Base-by-base conservation (phyloP, 306 rosid genomes). In the Ormosia semicastrata region DNA sequence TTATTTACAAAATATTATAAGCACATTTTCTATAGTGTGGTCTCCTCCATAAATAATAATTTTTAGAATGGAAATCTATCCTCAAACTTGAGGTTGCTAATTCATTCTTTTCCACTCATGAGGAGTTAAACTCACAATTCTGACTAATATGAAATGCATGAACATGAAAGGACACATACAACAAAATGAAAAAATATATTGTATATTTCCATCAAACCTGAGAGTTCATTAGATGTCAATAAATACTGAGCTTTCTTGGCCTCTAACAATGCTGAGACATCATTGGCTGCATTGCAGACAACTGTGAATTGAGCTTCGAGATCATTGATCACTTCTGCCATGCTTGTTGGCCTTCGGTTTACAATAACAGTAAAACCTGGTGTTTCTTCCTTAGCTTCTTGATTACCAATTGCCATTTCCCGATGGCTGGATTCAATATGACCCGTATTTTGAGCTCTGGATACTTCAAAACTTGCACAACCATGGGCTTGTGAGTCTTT, bases 261-360 rank as follows among this genome's bases (percentile, higher is more conserved):
- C 80, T 90, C 97, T 68, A 94, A 87, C 65, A 92, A 66, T 11
- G 80, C 79, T 2, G 97, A 88, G 64, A 90, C 91, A 75, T 89
- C 92, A 44, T 71, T 89, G 54, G 95, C 97, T 11, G 95, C 92
- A 78, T 87, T 79, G 82, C 92, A 89, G 81, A 90, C 89, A n/a
- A 77, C 34, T 78, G 76, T 83, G 83, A 94, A 94, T 82, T 92
- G 97, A 74, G 86, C 71, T 82, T 92, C 95, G 41, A 92, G 88
- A 72, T 90, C 97, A 85, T 85, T 88, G 56, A 94, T 88, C 68
- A 94, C 97, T 87, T 94, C 95, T 57, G 82, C 78, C 92, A 94
- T 90, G 82, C 94, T 92, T 2, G 91, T 89, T 46, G 98, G 98
- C 87, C 94, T 90, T 75, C 87, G 84, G 85, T 92, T 87, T 24